Evolutionary conservation across 2,329 filamentous ascomycete genomes (phyloP).

Genomic region (Gyromitra esculenta): DNA sequence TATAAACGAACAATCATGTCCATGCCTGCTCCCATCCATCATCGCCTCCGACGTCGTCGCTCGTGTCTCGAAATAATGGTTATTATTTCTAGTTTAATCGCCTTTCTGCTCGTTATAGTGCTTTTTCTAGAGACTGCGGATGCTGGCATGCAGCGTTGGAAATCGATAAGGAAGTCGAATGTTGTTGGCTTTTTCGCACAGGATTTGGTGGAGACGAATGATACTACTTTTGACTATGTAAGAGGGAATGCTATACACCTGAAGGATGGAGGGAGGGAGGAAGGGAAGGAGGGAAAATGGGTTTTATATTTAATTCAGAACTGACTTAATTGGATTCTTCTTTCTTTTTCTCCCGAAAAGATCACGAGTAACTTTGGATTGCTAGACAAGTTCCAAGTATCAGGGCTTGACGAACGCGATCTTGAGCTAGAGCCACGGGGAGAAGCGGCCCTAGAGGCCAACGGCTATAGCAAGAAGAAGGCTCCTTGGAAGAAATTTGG

Average conservation of each 20-base stretch:
- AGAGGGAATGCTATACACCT: constrained; percentile 55
- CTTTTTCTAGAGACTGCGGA: not conserved
- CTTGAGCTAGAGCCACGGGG: constrained; percentile 37
- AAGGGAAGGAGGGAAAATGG: not conserved
- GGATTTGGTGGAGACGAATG: constrained; percentile 68
- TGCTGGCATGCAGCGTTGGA: constrained; percentile 19
- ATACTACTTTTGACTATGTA: constrained; percentile 72
- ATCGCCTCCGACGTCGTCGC: constrained; percentile 1
- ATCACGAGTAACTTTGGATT: constrained; percentile 72
- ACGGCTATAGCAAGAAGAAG: constrained; percentile 61
- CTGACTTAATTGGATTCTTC: not conserved
- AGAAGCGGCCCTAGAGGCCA: constrained; percentile 58
- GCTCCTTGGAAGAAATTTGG: constrained; percentile 74
- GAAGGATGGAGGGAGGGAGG: no score
- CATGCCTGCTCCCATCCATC: not conserved
- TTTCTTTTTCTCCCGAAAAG: constrained; percentile 59
- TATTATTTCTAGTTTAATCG: constrained; percentile 22
- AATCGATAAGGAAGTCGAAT: constrained; percentile 59
- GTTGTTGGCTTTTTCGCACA: constrained; percentile 73
- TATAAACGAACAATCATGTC: constrained; percentile 32
- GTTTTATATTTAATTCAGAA: constrained; percentile 7
- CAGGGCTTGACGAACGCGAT: constrained; percentile 40
- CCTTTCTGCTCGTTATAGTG: not conserved
- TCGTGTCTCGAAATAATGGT: constrained; percentile 37
- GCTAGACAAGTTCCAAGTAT: constrained; percentile 69